These are phyloP conservation scores for Aspergillus coremiiformis DNA, from an alignment of 495 filamentous ascomycete genomes.

Conservation along the genomic window DNA sequence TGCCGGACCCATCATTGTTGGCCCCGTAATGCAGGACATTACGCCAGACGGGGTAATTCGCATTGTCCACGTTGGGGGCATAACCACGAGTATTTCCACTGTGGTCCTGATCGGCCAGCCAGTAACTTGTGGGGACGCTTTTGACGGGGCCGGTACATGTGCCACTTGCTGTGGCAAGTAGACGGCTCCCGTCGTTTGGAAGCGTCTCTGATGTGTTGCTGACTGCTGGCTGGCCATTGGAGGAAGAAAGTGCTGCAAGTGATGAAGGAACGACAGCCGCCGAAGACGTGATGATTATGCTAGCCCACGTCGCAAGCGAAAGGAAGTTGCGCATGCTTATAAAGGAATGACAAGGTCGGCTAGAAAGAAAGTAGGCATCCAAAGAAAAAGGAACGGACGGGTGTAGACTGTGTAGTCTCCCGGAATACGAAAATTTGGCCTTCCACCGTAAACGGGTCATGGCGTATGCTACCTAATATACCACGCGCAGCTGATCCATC, in stretches of 20 bases:
- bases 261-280: constrained; percentile 2
- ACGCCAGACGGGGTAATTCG: constrained; percentile 48
- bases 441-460: too few species aligned
- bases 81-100: constrained; percentile 23
- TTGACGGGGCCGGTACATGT: constrained; percentile 10
- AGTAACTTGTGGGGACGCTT: constrained; percentile 17
- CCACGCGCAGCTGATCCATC: too few species aligned
- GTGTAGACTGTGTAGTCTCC: background rate
- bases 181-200: background rate
- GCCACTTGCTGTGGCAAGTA: background rate
- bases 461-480: too few species aligned
- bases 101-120: constrained; percentile 32
- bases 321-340: constrained; percentile 1
- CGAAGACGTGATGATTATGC: background rate
- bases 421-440: background rate
- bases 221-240: background rate
- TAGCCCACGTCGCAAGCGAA: background rate
- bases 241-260: background rate
- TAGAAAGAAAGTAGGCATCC: background rate
- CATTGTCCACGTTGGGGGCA: constrained; percentile 30
- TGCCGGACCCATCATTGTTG: constrained; percentile 35
- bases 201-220: background rate
- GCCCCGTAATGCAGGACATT: constrained; percentile 50
- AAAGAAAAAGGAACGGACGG: background rate
- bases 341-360: background rate